Evolutionary conservation across 2,329 filamentous ascomycete genomes (phyloP), one percentile per base, ranked within the genome.

Genomic region (Trichoderma hamatum): DNA sequence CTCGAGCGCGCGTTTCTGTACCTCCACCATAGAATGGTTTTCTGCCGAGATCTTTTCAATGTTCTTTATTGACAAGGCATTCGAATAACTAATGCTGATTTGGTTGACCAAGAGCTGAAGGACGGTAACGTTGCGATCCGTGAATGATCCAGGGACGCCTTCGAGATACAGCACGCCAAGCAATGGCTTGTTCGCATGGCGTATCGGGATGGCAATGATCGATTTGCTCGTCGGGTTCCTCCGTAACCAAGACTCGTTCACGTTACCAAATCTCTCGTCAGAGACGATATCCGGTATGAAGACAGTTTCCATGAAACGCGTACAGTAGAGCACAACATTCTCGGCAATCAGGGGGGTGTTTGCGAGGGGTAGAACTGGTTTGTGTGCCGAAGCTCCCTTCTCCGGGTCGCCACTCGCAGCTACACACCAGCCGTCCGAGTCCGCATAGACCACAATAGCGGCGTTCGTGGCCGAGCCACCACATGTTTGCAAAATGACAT

Each of bases 201-300:
- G 84, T 68, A 95, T 94, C 0, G 92, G 92, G 49, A 94, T 88
- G n/a, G 90, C 89, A 70, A 95, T 94, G 70, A 94, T 88, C 3
- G 91, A 89, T 75, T 89, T 92, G 73, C 92, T 91, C 39, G 86
- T 81, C 0, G 90, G 90, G 71, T 93, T 91, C 66, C 85, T 84
- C 72, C 87, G 84, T 34, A 92, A 80, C 87, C 92, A 94, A 0
- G 84, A 82, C 26, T 91, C 86, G 58, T 86, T 88, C 7, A 94
- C 90, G 70, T 92, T 93, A 56, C 90, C 90, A 72, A 94, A 94
- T 36, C 92, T 85, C 77, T 94, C 92, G 74, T 95, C 92, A 60
- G 87, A 88, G 26, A 92, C 82, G 30, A 94, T 82, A 74, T 94
- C 91, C 6, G 90, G 86, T 11, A 93, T 85, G 73, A 94, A 94